A percentile compares a stretch with the other conserved stretches of the same genome.
Evolutionary conservation across 2,329 filamentous ascomycete species (phyloP).

Genomic region (Ophiocordyceps australis): DNA sequence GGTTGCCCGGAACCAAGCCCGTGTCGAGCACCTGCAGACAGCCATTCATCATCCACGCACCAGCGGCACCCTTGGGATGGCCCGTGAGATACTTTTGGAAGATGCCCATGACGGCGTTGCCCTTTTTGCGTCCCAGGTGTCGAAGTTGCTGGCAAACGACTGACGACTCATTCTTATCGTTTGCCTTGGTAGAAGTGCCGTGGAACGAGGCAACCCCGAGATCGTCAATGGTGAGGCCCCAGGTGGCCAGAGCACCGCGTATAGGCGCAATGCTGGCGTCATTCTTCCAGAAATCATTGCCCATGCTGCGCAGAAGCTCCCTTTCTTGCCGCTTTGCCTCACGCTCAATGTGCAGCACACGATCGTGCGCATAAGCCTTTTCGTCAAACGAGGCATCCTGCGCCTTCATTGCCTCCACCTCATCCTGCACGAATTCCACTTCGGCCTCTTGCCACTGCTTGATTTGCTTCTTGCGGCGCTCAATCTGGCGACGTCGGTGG

Average conservation of each 20-base stretch:
- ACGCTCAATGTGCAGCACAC: slow-evolving; percentile 69
- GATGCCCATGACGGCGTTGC: slow-evolving; percentile 87
- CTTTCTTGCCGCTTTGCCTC: slow-evolving; percentile 80
- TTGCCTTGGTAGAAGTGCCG: slow-evolving; percentile 93
- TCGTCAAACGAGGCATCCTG: slow-evolving; percentile 60
- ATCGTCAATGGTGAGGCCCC: slow-evolving; percentile 95
- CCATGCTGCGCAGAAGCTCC: slow-evolving; percentile 79
- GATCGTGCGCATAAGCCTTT: slow-evolving; percentile 70
- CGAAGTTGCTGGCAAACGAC: slow-evolving; percentile 93
- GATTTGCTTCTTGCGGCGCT: slow-evolving; percentile 85
- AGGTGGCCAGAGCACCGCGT: slow-evolving; percentile 87
- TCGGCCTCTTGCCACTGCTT: slow-evolving; percentile 94
- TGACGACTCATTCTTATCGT: slow-evolving; percentile 98
- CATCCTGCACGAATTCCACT: slow-evolving; percentile 79
- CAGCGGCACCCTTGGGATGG: slow-evolving; percentile 96
- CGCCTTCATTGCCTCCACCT: slow-evolving; percentile 78
- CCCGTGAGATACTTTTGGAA: slow-evolving; percentile 99
- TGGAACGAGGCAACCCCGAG: slow-evolving; percentile 94
- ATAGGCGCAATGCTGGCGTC: slow-evolving; percentile 87
- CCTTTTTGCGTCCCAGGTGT: slow-evolving; percentile 89
- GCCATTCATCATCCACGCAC: slow-evolving; percentile 99
- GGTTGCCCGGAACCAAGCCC: slow-evolving; percentile 88
- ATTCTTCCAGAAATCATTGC: slow-evolving; percentile 98
- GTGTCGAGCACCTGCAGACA: slow-evolving; percentile 89
- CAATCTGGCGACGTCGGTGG: slow-evolving; percentile 88